Conservation (phyloP, 192 early-diverging fungal species). For the Chytriomyces confervae region DNA sequence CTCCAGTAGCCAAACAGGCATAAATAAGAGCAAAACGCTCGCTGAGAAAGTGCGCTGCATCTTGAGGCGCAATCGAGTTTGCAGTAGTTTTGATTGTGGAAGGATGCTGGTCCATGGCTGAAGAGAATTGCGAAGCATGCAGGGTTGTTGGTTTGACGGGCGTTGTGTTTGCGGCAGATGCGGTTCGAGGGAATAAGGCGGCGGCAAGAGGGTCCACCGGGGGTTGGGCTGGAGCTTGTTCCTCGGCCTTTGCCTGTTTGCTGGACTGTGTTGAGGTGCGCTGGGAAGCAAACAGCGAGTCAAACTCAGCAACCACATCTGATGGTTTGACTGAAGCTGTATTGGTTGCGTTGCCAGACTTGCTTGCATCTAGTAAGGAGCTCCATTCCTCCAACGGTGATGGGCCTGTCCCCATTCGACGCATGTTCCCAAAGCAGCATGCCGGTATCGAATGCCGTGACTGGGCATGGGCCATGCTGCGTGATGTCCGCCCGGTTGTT, state of each 20-base stretch:
- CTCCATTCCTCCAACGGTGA: no score
- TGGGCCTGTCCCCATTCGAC: no score
- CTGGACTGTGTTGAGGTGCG: no score
- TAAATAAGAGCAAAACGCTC: conserved; percentile 45
- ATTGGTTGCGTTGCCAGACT: no score
- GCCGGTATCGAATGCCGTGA: no score
- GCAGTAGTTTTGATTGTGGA: background rate
- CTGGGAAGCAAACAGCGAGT: no score
- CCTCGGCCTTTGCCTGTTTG: background rate
- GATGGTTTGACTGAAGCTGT: no score
- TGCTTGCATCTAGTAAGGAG: no score
- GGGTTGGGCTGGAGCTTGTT: background rate
- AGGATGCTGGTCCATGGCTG: background rate
- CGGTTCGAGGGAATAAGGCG: background rate
- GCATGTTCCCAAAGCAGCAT: no score
- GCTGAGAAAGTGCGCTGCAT: conserved; percentile 8
- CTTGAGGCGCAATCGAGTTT: conserved; percentile 5
- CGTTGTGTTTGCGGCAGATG: background rate
- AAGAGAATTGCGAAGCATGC: background rate
- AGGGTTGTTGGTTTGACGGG: background rate
- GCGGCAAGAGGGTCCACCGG: background rate
- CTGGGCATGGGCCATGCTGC: no score
- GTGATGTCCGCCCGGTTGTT: no score
- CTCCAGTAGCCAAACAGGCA: conserved; percentile 76
- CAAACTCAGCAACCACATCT: no score